Conservation (phyloP, 2,329 filamentous ascomycete species). For the Xenosphaeropsis pyriputrescens region DNA sequence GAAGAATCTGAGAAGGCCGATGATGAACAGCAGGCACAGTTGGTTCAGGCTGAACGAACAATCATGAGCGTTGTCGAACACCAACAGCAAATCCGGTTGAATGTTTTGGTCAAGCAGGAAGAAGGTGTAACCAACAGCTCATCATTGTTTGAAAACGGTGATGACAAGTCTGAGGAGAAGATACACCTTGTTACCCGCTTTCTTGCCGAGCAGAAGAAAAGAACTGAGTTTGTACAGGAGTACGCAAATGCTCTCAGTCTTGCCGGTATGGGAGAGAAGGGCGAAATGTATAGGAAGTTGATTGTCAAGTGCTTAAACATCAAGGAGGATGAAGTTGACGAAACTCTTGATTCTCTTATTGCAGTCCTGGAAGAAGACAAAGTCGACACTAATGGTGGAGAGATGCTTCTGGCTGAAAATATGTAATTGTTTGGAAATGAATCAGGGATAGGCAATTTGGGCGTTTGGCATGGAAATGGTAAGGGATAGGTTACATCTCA, state of each 20-base stretch:
- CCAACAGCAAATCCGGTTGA: constrained; percentile 29
- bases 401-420: too few species aligned
- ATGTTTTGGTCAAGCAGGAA: constrained; percentile 27
- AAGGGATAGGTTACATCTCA: too few species aligned
- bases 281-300: constrained; percentile 57
- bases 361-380: constrained; percentile 5
- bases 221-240: constrained; percentile 42
- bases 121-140: constrained; percentile 23
- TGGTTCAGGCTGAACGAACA: constrained; percentile 6
- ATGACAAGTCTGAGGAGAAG: constrained; percentile 3
- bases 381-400: neutral
- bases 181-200: constrained; percentile 34
- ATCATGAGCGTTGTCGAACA: constrained; percentile 21
- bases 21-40: constrained; percentile 9
- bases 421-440: too few species aligned
- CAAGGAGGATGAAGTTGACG: constrained; percentile 54
- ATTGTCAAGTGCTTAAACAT: constrained; percentile 54
- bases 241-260: constrained; percentile 55
- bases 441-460: too few species aligned
- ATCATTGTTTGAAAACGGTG: constrained; percentile 8
- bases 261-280: constrained; percentile 58
- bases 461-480: too few species aligned
- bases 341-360: constrained; percentile 14
- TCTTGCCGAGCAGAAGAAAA: constrained; percentile 35
- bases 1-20: constrained; percentile 9